These are phyloP conservation scores for Dipteronia dyeriana DNA, from an alignment of 345 rosid genomes.

Conservation along the genomic window DNA sequence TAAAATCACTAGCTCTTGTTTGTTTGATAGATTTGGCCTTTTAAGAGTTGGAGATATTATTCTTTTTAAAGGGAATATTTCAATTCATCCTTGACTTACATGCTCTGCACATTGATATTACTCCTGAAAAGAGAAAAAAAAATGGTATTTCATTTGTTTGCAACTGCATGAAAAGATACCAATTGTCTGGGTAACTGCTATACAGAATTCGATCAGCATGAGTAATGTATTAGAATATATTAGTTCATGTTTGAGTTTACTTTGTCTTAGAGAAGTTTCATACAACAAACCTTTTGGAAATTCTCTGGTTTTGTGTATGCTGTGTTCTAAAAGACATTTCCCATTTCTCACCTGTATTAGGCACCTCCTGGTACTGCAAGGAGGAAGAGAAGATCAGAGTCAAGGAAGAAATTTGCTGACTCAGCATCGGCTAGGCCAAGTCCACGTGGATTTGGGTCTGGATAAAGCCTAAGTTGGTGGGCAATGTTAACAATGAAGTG, in stretches of 20 bases:
- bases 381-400: conserved; percentile 69
- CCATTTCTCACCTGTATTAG: conserved; percentile 32
- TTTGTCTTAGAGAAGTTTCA: not conserved
- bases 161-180: too few relatives aligned
- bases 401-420: conserved; percentile 65
- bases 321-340: conserved; percentile 10
- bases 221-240: too few relatives aligned
- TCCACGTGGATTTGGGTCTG: conserved; percentile 84
- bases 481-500: not conserved
- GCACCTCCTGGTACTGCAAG: conserved; percentile 92
- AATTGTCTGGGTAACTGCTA: too few relatives aligned
- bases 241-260: not conserved
- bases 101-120: not conserved
- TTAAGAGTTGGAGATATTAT: not conserved
- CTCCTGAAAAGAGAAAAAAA: not conserved
- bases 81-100: not conserved
- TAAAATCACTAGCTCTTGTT: not conserved
- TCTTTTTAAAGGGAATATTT: not conserved
- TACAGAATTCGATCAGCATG: too few relatives aligned
- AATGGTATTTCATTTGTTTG: not conserved
- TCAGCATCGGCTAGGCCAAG: conserved; percentile 54
- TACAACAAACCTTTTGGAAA: not conserved
- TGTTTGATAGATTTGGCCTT: not conserved
- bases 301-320: not conserved
- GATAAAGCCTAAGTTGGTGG: conserved; percentile 24